These are phyloP conservation scores for Fusarium camptoceras DNA, from an alignment of 2,329 filamentous ascomycete species.

Conservation along the genomic window DNA sequence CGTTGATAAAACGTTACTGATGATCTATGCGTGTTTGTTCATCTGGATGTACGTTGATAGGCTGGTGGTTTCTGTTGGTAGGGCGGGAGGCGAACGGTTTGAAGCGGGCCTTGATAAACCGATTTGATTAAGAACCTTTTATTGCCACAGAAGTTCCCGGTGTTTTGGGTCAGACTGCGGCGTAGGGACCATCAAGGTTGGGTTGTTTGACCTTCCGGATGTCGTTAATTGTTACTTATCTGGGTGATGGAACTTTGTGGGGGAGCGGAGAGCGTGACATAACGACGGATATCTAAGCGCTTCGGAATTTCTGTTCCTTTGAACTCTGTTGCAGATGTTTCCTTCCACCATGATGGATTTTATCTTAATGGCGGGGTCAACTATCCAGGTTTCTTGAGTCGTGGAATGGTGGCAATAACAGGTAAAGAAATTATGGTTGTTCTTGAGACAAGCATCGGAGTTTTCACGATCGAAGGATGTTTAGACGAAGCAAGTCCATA, in stretches of 20 bases:
- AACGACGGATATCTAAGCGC: not conserved
- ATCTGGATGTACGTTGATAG: not conserved
- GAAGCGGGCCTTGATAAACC: conserved; percentile 10
- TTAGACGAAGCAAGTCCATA: not conserved
- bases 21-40: not conserved
- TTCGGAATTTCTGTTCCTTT: not conserved
- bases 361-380: too few species aligned
- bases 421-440: not conserved
- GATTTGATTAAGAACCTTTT: conserved; percentile 5
- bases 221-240: not conserved
- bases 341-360: too few species aligned
- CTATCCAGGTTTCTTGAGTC: too few species aligned
- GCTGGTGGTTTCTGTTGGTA: not conserved
- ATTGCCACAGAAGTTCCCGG: conserved; percentile 15
- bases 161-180: conserved; percentile 8
- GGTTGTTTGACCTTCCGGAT: conserved; percentile 2
- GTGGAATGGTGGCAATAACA: not conserved
- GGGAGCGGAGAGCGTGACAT: not conserved
- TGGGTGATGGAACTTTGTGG: not conserved
- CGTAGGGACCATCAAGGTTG: conserved; percentile 3
- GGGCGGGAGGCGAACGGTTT: not conserved
- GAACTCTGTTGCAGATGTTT: not conserved
- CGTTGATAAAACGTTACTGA: not conserved
- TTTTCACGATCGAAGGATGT: not conserved
- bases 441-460: not conserved